A percentile compares a stretch with the other conserved stretches of the same genome.
These are phyloP conservation scores for Mikania micrantha DNA, from an alignment of 129 eudicot species.

Conservation along the genomic window DNA sequence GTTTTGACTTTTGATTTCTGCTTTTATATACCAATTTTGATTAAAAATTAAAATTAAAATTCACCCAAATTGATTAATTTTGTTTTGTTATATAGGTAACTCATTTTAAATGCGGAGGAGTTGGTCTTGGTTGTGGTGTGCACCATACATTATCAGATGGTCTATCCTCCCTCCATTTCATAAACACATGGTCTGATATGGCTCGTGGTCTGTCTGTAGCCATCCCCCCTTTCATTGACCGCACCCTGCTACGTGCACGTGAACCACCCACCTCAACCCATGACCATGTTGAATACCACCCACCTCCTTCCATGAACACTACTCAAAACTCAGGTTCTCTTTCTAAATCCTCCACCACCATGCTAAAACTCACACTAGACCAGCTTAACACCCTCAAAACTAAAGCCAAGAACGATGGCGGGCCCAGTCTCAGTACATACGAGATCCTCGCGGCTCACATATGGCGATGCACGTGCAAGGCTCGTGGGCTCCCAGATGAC, in stretches of 20 bases:
- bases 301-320: conserved; percentile 31
- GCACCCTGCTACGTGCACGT: conserved; percentile 53
- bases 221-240: conserved; percentile 64
- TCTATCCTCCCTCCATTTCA: conserved; percentile 43
- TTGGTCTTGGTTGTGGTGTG: conserved; percentile 42
- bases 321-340: not conserved
- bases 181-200: conserved; percentile 55
- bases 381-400: conserved; percentile 46
- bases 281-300: conserved; percentile 50
- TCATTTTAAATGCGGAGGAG: conserved; percentile 57
- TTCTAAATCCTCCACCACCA: conserved; percentile 34
- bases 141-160: conserved; percentile 50
- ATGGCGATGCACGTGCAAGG: conserved; percentile 64
- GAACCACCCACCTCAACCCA: conserved; percentile 46
- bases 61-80: not conserved
- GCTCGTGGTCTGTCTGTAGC: conserved; percentile 51
- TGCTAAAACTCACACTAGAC: conserved; percentile 45
- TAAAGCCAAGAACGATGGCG: conserved; percentile 33
- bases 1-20: not conserved
- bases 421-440: conserved; percentile 34
- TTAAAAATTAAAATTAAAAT: not conserved
- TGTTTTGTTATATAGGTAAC: conserved; percentile 34
- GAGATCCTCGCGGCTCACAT: conserved; percentile 54
- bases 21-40: not conserved
- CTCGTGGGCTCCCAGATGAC: conserved; percentile 48